Percentiles rank a stretch among this genome's conserved stretches.
phyloP scores from a whole-genome alignment of 495 filamentous ascomycete species.

The Niebla homalea region DNA sequence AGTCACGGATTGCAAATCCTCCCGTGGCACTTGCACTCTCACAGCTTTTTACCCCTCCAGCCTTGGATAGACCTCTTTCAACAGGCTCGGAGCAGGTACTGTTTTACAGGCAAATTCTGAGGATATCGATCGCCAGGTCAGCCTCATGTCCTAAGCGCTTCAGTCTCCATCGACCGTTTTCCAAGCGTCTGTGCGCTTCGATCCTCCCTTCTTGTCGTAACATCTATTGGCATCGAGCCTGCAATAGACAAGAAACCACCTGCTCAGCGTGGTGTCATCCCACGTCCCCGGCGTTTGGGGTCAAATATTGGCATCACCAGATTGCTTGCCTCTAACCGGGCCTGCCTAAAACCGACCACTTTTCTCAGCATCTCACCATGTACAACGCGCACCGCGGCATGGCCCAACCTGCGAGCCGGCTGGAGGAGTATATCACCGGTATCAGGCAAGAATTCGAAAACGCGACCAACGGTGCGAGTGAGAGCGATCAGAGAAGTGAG shows the following conservation, averaged over 20 bases:
- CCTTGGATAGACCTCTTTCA: too few relatives aligned
- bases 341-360: too few relatives aligned
- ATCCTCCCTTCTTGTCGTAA: slow-evolving; percentile 7
- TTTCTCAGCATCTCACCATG: slow-evolving; percentile 39
- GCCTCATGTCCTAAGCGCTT: slow-evolving; percentile 5
- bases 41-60: too few relatives aligned
- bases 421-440: slow-evolving; percentile 83
- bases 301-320: too few relatives aligned
- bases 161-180: slow-evolving; percentile 6
- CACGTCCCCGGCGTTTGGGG: background rate
- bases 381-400: slow-evolving; percentile 82
- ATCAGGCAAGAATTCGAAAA: slow-evolving; percentile 88
- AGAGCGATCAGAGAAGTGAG: slow-evolving; percentile 77
- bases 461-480: slow-evolving; percentile 50
- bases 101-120: too few relatives aligned
- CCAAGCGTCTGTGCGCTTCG: slow-evolving; percentile 12
- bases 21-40: too few relatives aligned
- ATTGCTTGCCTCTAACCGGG: too few relatives aligned
- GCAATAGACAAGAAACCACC: background rate
- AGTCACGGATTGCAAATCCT: too few relatives aligned
- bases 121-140: background rate
- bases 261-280: slow-evolving; percentile 1
- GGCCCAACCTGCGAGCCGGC: slow-evolving; percentile 56
- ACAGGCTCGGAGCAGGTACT: too few relatives aligned
- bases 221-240: background rate